phyloP scores from a whole-genome alignment of 1,284 basidiomycete genomes.

The Rhodotorula sp. region DNA sequence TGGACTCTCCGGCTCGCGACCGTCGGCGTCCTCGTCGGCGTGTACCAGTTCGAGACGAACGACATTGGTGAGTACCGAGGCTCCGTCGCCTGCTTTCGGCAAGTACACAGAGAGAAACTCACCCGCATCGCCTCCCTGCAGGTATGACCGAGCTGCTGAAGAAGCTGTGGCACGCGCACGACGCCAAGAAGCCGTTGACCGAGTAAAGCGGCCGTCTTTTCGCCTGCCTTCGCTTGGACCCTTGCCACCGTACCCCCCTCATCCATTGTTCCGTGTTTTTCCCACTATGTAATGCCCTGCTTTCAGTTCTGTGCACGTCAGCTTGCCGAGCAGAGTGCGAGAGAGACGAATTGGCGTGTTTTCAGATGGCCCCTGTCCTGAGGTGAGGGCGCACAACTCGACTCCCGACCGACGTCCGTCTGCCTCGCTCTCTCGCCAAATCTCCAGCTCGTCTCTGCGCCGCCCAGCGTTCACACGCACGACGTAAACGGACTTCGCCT shows the following conservation, averaged over 20 bases:
- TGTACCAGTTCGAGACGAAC: constrained; percentile 97
- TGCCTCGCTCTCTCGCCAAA: too few species aligned
- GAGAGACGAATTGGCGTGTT: too few species aligned
- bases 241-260: constrained; percentile 3
- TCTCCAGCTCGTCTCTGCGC: too few species aligned
- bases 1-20: constrained; percentile 80
- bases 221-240: neutral
- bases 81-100: too few species aligned
- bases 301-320: too few species aligned
- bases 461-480: too few species aligned
- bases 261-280: constrained; percentile 5
- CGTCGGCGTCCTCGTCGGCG: constrained; percentile 79
- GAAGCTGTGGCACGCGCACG: constrained; percentile 62
- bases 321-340: too few species aligned
- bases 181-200: constrained; percentile 6
- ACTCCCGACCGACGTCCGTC: too few species aligned
- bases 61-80: constrained; percentile 69
- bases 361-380: too few species aligned
- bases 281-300: neutral
- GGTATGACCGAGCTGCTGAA: constrained; percentile 70
- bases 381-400: too few species aligned
- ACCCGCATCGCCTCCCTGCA: constrained; percentile 44
- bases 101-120: neutral
- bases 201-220: neutral
- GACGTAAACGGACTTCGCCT: neutral